Base-by-base conservation (phyloP, 768 basidiomycete species). In the Cystofilobasidium ferigula region DNA sequence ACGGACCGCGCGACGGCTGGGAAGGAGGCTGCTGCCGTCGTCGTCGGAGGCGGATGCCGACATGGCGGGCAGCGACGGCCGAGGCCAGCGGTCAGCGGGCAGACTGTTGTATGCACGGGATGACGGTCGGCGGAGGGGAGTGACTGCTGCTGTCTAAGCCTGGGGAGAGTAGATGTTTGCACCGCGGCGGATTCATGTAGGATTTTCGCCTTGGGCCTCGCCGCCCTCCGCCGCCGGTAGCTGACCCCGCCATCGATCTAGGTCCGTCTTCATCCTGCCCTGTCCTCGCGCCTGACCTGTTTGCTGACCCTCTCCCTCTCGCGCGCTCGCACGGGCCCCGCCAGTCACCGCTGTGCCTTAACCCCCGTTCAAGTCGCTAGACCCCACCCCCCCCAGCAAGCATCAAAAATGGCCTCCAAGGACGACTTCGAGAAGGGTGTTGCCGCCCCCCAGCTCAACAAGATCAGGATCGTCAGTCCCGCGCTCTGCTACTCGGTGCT, bases 371-470 rank as follows among this genome's bases (percentile, higher is more conserved):
- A 68, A 32, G 66, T 68, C 66, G 66, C 66, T 68, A 68, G 61
- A 64, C 63, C 54, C 28, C 34, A 53, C 35, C 63, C 38, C 59
- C 42, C 28, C 26, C 43, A 16, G 7, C 26, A 16, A 14, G 35
- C 35, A 34, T 57, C 35, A 64, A 74, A 71, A 71, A 77, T 77
- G 76, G 75, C 72, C 65, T 65, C 74, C 69, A 77, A 77, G 70
- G 92, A 64, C 63, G 63, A 95, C 78, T 92, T 91, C 82, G 95
- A 97, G 62, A 77, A 77, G 73, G 91, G 89, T 69, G 86, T 88
- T 62, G 84, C 91, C 69, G 86, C 88, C 74, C 87, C 89, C 76
- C 93, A 97, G 80, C 84, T 90, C 77, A 94, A 98, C 85, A 97
- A 97, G 84, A 98, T 98, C 78, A 82, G 95, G 70, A 99, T 99